A percentile compares a stretch with the other conserved stretches of the same genome.
phyloP scores from a whole-genome alignment of 2,329 filamentous ascomycete species.

The Aotearoamyces nothofagi region DNA sequence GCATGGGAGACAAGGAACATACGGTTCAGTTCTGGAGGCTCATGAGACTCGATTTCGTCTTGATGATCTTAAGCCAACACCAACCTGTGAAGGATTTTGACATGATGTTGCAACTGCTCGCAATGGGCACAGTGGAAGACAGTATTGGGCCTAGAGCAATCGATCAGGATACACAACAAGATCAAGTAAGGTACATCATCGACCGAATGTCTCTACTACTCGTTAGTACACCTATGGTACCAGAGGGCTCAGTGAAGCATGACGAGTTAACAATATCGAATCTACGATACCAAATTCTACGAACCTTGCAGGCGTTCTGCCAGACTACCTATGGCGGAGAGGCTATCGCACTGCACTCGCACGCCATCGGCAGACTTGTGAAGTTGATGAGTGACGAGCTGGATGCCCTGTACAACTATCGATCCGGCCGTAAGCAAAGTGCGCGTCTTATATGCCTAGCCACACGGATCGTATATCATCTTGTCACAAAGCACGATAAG shows the following conservation, averaged over 20 bases:
- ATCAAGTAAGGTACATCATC: constrained; percentile 21
- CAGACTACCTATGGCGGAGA: constrained; percentile 44
- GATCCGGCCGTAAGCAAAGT: constrained; percentile 24
- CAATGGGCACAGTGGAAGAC: constrained; percentile 45
- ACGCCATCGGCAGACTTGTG: constrained; percentile 60
- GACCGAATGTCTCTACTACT: constrained; percentile 26
- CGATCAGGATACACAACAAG: constrained; percentile 25
- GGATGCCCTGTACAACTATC: constrained; percentile 36
- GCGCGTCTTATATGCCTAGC: constrained; percentile 38
- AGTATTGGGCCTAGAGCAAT: constrained; percentile 51
- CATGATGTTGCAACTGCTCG: constrained; percentile 48
- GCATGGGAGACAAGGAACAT: constrained; percentile 23
- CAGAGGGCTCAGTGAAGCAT: constrained; percentile 11
- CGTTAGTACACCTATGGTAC: constrained; percentile 24
- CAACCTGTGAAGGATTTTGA: constrained; percentile 49
- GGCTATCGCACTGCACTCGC: constrained; percentile 52
- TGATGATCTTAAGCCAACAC: constrained; percentile 51
- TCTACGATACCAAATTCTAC: constrained; percentile 24
- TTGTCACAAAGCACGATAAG: constrained; percentile 44
- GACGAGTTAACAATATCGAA: constrained; percentile 11
- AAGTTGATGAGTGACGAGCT: constrained; percentile 63
- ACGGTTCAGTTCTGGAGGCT: constrained; percentile 45
- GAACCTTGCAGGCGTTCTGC: constrained; percentile 44
- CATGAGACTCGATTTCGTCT: constrained; percentile 49
- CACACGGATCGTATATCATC: constrained; percentile 43